Conservation (phyloP, 1,284 basidiomycete genomes). For the Leccinum huronense region DNA sequence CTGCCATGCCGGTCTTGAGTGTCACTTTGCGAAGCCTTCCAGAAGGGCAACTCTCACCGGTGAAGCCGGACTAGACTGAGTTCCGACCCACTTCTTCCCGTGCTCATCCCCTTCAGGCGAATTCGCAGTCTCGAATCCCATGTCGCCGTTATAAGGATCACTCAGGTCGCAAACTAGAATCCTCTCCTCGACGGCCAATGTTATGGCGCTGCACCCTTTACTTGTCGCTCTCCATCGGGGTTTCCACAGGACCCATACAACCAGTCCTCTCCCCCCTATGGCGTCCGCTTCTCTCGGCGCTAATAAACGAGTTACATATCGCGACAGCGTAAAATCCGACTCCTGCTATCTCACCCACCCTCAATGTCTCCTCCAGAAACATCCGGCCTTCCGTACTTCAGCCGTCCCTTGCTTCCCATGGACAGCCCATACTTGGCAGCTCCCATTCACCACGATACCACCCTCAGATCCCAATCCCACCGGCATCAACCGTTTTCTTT, state of each 20-base stretch:
- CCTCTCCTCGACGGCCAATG: slow-evolving; percentile 65
- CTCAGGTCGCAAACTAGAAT: slow-evolving; percentile 69
- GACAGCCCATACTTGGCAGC: slow-evolving; percentile 16
- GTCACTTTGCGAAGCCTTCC: slow-evolving; percentile 87
- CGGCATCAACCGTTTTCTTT: slow-evolving; percentile 22
- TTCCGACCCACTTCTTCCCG: slow-evolving; percentile 21
- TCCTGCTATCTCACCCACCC: slow-evolving; percentile 13
- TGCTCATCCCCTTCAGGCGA: slow-evolving; percentile 52
- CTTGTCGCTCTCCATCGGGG: slow-evolving; percentile 60
- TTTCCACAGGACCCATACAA: slow-evolving; percentile 53
- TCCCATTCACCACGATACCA: slow-evolving; percentile 32
- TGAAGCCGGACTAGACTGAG: slow-evolving; percentile 85
- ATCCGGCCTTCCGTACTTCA: slow-evolving; percentile 28
- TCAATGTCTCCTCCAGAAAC: slow-evolving; percentile 28
- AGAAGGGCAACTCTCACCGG: slow-evolving; percentile 81
- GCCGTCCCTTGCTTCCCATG: slow-evolving; percentile 5
- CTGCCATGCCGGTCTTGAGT: slow-evolving; percentile 79
- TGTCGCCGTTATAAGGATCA: slow-evolving; percentile 72
- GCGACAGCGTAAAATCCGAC: slow-evolving; percentile 26
- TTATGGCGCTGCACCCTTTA: slow-evolving; percentile 40
- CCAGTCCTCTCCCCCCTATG: slow-evolving; percentile 54
- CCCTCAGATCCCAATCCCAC: slow-evolving; percentile 26
- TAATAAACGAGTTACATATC: slow-evolving; percentile 33
- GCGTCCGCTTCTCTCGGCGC: slow-evolving; percentile 62
- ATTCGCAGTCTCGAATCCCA: slow-evolving; percentile 82